A percentile compares a stretch with the other conserved stretches of the same genome.
These are phyloP conservation scores for Allium cepa DNA, from an alignment of 106 monocot species.

Conservation along the genomic window DNA sequence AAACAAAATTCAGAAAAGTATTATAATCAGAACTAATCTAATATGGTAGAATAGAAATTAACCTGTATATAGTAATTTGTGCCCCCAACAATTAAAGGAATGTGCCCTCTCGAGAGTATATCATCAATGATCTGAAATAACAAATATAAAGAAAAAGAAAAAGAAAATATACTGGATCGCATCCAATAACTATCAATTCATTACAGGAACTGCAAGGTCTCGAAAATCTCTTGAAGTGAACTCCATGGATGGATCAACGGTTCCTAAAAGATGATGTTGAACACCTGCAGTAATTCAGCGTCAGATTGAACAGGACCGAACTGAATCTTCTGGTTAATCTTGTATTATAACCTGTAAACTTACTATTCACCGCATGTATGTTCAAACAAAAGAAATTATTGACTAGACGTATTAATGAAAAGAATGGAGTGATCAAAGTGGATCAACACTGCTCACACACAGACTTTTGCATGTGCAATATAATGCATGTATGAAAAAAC, in stretches of 20 bases:
- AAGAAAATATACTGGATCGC: neutral
- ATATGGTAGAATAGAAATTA: neutral
- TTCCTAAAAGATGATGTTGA: constrained; percentile 78
- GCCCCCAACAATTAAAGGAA: constrained; percentile 92
- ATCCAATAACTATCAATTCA: neutral
- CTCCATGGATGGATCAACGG: constrained; percentile 42
- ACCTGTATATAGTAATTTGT: constrained; percentile 99
- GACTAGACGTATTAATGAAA: too few species aligned
- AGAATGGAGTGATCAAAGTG: too few species aligned
- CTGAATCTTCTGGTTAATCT: too few species aligned
- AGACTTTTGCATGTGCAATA: too few species aligned
- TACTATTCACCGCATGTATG: too few species aligned
- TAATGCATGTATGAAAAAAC: too few species aligned
- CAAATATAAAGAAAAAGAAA: neutral
- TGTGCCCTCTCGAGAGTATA: constrained; percentile 49
- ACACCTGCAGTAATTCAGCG: constrained; percentile 25
- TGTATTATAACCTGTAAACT: too few species aligned
- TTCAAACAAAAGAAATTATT: too few species aligned
- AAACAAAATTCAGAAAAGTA: neutral
- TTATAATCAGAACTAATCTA: neutral
- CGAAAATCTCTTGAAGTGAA: constrained; percentile 86
- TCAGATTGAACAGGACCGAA: too few species aligned
- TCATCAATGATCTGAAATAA: constrained; percentile 62
- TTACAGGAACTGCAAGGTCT: constrained; percentile 49
- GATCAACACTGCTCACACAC: too few species aligned